phyloP scores from a whole-genome alignment of 495 filamentous ascomycete genomes.

The Penicillium verhagenii region DNA sequence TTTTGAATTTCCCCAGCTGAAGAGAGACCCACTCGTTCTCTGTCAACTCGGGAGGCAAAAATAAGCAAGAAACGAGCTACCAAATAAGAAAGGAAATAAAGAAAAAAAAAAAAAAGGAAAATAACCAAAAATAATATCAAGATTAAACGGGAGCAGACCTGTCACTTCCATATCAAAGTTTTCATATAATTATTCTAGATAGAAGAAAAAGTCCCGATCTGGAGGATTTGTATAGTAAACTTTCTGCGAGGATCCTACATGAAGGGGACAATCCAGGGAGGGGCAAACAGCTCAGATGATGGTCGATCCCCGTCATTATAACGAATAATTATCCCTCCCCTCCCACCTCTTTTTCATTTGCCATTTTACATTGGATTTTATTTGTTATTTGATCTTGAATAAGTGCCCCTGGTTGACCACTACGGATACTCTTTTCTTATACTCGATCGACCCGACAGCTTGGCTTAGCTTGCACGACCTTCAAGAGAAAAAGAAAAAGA shows the following conservation, averaged over 20 bases:
- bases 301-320: slow-evolving; percentile 26
- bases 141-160: slow-evolving; percentile 21
- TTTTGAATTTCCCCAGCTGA: slow-evolving; percentile 3
- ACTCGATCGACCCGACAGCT: slow-evolving; percentile 28
- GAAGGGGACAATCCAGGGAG: slow-evolving; percentile 17
- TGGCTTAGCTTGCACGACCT: slow-evolving; percentile 22
- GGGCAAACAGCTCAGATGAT: slow-evolving; percentile 23
- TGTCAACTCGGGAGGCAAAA: slow-evolving; percentile 4
- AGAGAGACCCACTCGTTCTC: slow-evolving; percentile 7
- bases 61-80: too few species aligned
- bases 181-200: not conserved
- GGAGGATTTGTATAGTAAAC: not conserved
- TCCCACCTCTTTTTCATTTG: slow-evolving; percentile 10
- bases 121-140: not conserved
- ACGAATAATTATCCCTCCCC: slow-evolving; percentile 12
- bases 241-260: not conserved
- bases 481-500: not conserved
- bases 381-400: not conserved
- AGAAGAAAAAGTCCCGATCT: not conserved
- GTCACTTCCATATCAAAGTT: slow-evolving; percentile 14
- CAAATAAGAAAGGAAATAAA: not conserved
- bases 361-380: slow-evolving; percentile 2
- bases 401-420: too few species aligned
- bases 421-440: not conserved
- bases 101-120: not conserved